Conservation (phyloP, 768 basidiomycete genomes). For the Hericium erinaceus region DNA sequence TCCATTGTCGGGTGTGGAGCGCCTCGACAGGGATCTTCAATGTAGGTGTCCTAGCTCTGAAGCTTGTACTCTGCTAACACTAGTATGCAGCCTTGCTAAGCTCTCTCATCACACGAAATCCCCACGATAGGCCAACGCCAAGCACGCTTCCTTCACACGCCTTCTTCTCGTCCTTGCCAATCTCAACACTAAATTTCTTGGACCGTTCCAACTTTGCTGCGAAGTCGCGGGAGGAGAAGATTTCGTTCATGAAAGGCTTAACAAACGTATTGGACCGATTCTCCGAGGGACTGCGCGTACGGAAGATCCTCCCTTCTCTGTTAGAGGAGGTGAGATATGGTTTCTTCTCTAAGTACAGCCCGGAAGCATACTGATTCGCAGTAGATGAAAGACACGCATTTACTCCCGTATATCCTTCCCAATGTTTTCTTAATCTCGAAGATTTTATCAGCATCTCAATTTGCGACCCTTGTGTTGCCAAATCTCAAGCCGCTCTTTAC, state of each 20-base stretch:
- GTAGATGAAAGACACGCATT: conserved; percentile 88
- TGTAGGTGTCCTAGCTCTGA: conserved; percentile 28
- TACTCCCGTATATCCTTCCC: conserved; percentile 91
- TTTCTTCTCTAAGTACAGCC: background rate
- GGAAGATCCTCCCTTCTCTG: conserved; percentile 87
- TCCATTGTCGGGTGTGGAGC: conserved; percentile 50
- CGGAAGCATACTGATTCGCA: background rate
- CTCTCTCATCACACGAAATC: conserved; percentile 73
- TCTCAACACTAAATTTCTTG: conserved; percentile 92
- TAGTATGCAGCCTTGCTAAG: conserved; percentile 56
- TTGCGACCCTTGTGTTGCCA: conserved; percentile 73
- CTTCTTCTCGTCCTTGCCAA: conserved; percentile 93
- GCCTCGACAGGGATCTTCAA: conserved; percentile 65
- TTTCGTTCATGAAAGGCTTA: conserved; percentile 91
- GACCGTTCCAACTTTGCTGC: conserved; percentile 93
- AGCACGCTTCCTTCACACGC: conserved; percentile 72
- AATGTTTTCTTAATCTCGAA: conserved; percentile 89
- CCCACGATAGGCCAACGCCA: conserved; percentile 66
- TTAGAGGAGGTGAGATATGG: conserved; percentile 73
- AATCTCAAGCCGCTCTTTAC: conserved; percentile 84
- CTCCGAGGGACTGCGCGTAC: conserved; percentile 73
- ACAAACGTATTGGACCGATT: conserved; percentile 74
- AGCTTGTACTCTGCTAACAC: background rate
- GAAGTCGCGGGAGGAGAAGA: conserved; percentile 91
- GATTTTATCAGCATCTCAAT: conserved; percentile 68